Percentiles rank a stretch among this genome's conserved stretches.
Evolutionary conservation across 139 green algal genomes (phyloP).

Genomic region (Chlorella sorokiniana): DNA sequence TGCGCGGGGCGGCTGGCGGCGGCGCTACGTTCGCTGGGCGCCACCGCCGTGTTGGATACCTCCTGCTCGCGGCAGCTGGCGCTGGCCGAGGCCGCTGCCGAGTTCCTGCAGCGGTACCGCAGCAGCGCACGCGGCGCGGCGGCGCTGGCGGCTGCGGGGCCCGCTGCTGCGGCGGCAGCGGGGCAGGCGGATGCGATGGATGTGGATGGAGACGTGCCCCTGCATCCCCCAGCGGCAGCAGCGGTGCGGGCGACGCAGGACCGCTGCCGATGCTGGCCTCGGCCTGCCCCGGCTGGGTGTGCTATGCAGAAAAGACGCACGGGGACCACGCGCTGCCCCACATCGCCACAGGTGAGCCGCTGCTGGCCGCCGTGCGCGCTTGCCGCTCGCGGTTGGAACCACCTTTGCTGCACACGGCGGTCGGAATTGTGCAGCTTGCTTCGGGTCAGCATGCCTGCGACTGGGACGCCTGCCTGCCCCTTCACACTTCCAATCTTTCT

Average conservation of each 20-base stretch:
- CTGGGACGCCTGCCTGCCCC: too few relatives aligned
- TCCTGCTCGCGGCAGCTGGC: constrained; percentile 71
- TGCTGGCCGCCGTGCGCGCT: neutral
- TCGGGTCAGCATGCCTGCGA: too few relatives aligned
- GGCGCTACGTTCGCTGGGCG: constrained; percentile 73
- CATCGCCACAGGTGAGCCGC: constrained; percentile 51
- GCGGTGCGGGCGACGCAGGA: constrained; percentile 1
- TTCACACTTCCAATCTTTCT: too few relatives aligned
- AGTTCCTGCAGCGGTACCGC: constrained; percentile 77
- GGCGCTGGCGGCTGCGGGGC: neutral
- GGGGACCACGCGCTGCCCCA: constrained; percentile 81
- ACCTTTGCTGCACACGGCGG: too few relatives aligned
- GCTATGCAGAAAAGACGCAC: constrained; percentile 99
- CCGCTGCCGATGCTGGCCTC: constrained; percentile 86
- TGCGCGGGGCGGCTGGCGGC: constrained; percentile 41
- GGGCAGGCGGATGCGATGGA: neutral
- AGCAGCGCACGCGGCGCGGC: neutral
- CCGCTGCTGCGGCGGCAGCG: constrained; percentile 7
- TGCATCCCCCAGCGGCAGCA: neutral
- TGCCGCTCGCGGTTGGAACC: neutral
- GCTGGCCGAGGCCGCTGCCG: constrained; percentile 80
- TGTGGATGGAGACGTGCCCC: neutral
- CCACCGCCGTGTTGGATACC: constrained; percentile 76
- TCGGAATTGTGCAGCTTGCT: too few relatives aligned
- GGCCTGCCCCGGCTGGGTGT: constrained; percentile 96